These are phyloP conservation scores for Azolla pinnata DNA, from an alignment of 75 land plant species.

Conservation along the genomic window DNA sequence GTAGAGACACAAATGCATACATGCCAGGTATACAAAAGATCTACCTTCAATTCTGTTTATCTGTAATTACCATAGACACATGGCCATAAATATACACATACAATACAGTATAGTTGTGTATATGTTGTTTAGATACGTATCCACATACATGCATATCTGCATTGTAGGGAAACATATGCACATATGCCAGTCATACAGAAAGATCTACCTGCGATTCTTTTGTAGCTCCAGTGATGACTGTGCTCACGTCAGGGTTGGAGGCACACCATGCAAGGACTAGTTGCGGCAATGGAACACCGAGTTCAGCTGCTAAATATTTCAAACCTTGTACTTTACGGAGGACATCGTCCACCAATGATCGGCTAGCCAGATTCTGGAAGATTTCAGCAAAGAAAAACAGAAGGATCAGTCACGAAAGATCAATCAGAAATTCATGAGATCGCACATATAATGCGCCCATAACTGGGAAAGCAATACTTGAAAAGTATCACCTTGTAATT, in stretches of 20 bases:
- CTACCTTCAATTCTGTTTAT: background rate
- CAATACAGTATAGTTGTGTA: too few relatives aligned
- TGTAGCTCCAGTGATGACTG: slow-evolving; percentile 43
- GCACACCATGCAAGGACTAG: slow-evolving; percentile 42
- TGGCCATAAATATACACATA: too few relatives aligned
- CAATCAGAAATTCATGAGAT: too few relatives aligned
- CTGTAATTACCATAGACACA: background rate
- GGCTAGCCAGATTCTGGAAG: slow-evolving; percentile 23
- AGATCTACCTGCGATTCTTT: slow-evolving; percentile 35
- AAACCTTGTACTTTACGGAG: slow-evolving; percentile 29
- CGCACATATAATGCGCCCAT: too few relatives aligned
- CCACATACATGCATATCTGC: too few relatives aligned
- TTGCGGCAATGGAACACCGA: slow-evolving; percentile 31
- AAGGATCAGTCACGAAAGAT: background rate
- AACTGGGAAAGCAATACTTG: background rate
- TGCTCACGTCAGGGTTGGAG: slow-evolving; percentile 35
- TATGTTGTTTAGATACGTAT: too few relatives aligned
- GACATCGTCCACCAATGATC: slow-evolving; percentile 28
- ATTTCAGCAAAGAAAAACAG: background rate
- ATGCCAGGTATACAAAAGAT: background rate
- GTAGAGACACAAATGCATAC: background rate
- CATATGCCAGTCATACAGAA: too few relatives aligned
- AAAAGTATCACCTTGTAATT: slow-evolving; percentile 63
- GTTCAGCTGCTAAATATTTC: slow-evolving; percentile 25
- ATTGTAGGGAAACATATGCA: too few relatives aligned